phyloP scores from a whole-genome alignment of 1,284 basidiomycete species.

The Tilletiopsis washingtonensis region DNA sequence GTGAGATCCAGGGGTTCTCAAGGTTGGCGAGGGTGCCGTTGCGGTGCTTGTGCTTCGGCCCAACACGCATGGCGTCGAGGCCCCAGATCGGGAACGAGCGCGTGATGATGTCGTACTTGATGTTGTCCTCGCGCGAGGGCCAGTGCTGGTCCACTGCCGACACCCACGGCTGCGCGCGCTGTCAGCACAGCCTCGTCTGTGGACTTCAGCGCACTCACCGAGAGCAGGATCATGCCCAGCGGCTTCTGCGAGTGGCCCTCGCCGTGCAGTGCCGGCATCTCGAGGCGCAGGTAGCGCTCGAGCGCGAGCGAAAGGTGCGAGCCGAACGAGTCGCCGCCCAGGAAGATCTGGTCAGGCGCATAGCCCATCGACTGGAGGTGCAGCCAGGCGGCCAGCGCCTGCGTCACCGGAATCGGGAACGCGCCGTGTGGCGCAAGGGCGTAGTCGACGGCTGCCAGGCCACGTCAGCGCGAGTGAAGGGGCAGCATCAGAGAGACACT shows the following conservation, averaged over 20 bases:
- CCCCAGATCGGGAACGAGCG: conserved; percentile 33
- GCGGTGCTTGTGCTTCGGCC: conserved; percentile 4
- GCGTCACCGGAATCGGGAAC: conserved; percentile 34
- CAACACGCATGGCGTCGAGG: conserved; percentile 14
- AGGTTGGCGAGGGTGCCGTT: conserved; percentile 11
- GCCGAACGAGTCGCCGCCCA: conserved; percentile 43
- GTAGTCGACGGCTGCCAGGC: conserved; percentile 35
- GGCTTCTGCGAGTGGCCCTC: conserved; percentile 8
- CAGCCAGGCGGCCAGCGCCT: conserved; percentile 33
- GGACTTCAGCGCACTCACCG: conserved; percentile 1
- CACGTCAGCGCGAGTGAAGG: background rate
- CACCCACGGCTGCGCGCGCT: conserved; percentile 14
- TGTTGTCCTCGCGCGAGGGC: conserved; percentile 20
- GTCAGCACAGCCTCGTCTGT: too few relatives aligned
- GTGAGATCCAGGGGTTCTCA: conserved; percentile 20
- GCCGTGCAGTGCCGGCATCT: conserved; percentile 16
- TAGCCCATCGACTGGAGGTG: conserved; percentile 37
- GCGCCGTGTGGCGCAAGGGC: conserved; percentile 35
- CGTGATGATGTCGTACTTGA: conserved; percentile 30
- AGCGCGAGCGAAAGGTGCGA: conserved; percentile 29
- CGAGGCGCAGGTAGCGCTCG: conserved; percentile 36
- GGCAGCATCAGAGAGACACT: background rate
- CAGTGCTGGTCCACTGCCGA: conserved; percentile 14
- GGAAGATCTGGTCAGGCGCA: conserved; percentile 34
- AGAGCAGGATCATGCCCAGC: conserved; percentile 29